A percentile compares a stretch with the other conserved stretches of the same genome.
phyloP scores from a whole-genome alignment of 805 yeast genomes.

The Metschnikowia anglica region DNA sequence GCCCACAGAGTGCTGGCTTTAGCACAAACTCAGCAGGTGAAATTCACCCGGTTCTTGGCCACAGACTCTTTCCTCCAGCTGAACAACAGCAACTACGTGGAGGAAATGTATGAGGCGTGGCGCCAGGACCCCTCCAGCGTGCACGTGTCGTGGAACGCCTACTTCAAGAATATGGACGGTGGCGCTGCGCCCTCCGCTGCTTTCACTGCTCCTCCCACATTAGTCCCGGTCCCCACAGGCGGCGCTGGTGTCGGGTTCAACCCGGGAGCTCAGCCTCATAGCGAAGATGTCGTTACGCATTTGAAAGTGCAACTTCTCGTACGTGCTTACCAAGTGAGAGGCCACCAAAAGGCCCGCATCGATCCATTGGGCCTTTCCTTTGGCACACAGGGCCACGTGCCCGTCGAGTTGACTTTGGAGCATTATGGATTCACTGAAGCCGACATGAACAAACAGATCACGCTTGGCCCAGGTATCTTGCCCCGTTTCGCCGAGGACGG shows the following conservation, averaged over 20 bases:
- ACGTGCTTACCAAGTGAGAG: slow-evolving; percentile 98
- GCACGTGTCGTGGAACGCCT: slow-evolving; percentile 95
- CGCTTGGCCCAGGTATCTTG: slow-evolving; percentile 95
- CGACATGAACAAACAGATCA: slow-evolving; percentile 79
- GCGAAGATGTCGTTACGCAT: slow-evolving; percentile 75
- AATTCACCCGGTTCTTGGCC: slow-evolving; percentile 31
- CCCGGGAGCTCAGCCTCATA: slow-evolving; percentile 50
- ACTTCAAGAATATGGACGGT: slow-evolving; percentile 85
- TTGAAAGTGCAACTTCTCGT: slow-evolving; percentile 94
- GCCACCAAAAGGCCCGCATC: slow-evolving; percentile 91
- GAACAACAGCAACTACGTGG: slow-evolving; percentile 86
- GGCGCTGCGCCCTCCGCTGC: slow-evolving; percentile 70
- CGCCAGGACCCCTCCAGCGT: slow-evolving; percentile 84
- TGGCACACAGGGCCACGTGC: slow-evolving; percentile 66
- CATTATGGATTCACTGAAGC: slow-evolving; percentile 88
- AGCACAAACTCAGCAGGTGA: slow-evolving; percentile 10
- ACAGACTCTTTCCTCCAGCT: slow-evolving; percentile 79
- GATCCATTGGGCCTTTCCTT: slow-evolving; percentile 93
- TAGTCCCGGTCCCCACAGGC: slow-evolving; percentile 78
- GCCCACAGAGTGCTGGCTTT: slow-evolving; percentile 30
- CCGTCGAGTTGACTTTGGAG: slow-evolving; percentile 87
- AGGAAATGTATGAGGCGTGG: slow-evolving; percentile 98
- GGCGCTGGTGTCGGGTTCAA: slow-evolving; percentile 58
- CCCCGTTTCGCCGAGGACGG: slow-evolving; percentile 80
- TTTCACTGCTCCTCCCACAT: slow-evolving; percentile 87